phyloP scores from a whole-genome alignment of 169 alveolate genomes.

The Cryptosporidium sp. region DNA sequence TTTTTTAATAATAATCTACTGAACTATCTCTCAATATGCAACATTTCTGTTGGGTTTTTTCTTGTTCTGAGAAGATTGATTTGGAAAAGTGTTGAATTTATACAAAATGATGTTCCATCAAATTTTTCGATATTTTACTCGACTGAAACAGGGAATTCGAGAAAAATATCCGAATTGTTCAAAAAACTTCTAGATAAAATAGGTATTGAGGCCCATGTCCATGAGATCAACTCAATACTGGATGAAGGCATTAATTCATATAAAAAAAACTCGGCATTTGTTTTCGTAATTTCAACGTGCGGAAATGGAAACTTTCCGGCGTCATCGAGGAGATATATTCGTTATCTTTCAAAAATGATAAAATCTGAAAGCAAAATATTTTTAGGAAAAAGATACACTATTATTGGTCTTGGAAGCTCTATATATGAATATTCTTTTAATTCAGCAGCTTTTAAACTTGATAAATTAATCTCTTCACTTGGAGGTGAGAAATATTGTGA shows the following conservation, averaged over 20 bases:
- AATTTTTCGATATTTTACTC: slow-evolving; percentile 41
- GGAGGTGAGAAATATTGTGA: slow-evolving; percentile 56
- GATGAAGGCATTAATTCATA: neutral
- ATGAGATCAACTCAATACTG: slow-evolving; percentile 20
- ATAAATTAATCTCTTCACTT: slow-evolving; percentile 27
- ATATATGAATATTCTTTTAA: slow-evolving; percentile 45
- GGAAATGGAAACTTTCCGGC: slow-evolving; percentile 58
- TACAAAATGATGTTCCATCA: neutral
- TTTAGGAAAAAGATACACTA: slow-evolving; percentile 12
- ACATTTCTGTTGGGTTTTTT: slow-evolving; percentile 13
- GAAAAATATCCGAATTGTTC: slow-evolving; percentile 18
- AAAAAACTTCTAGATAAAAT: neutral
- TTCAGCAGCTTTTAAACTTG: slow-evolving; percentile 43
- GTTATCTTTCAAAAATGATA: slow-evolving; percentile 12
- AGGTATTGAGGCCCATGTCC: neutral
- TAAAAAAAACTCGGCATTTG: neutral
- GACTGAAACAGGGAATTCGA: slow-evolving; percentile 70
- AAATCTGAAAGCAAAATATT: slow-evolving; percentile 13
- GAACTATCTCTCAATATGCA: slow-evolving; percentile 25
- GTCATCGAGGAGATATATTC: slow-evolving; percentile 8
- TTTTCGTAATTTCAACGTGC: slow-evolving; percentile 55
- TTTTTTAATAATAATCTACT: neutral
- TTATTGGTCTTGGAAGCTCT: slow-evolving; percentile 66
- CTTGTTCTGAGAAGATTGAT: slow-evolving; percentile 1
- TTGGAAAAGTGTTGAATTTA: neutral